These are phyloP conservation scores for Eucalyptus guilfoylei DNA, from an alignment of 345 rosid species.

Conservation along the genomic window DNA sequence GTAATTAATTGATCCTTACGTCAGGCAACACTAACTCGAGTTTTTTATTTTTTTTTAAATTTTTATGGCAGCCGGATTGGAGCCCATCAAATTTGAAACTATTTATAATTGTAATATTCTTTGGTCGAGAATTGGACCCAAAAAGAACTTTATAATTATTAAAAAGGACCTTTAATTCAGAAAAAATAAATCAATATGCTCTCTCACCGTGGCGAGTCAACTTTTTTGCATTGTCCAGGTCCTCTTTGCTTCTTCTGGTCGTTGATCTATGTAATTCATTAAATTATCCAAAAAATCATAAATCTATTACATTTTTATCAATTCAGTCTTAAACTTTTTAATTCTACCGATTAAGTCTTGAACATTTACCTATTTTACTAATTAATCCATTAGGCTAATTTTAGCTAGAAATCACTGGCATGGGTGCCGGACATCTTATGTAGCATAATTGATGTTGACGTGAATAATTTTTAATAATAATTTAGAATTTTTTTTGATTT, in stretches of 20 bases:
- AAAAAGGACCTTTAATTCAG: background rate
- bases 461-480: too few species aligned
- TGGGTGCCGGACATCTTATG: accelerated
- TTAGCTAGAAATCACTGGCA: too few species aligned
- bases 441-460: accelerated
- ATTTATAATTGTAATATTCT: too few species aligned
- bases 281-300: too few species aligned
- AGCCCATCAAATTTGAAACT: background rate
- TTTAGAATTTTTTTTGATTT: too few species aligned
- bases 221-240: background rate
- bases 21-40: background rate
- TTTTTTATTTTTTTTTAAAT: too few species aligned
- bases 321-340: accelerated
- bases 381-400: too few species aligned
- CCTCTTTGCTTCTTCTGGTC: background rate
- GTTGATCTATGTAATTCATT: background rate
- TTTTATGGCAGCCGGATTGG: background rate
- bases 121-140: background rate
- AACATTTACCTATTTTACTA: too few species aligned
- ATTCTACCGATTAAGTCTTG: too few species aligned
- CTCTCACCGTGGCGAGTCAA: background rate
- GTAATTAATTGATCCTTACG: too few species aligned
- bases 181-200: background rate
- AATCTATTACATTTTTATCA: too few species aligned
- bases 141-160: too few species aligned